A percentile compares a stretch with the other conserved stretches of the same genome.
These are phyloP conservation scores for Pterocarpus santalinus DNA, from an alignment of 306 rosid genomes.

Conservation along the genomic window DNA sequence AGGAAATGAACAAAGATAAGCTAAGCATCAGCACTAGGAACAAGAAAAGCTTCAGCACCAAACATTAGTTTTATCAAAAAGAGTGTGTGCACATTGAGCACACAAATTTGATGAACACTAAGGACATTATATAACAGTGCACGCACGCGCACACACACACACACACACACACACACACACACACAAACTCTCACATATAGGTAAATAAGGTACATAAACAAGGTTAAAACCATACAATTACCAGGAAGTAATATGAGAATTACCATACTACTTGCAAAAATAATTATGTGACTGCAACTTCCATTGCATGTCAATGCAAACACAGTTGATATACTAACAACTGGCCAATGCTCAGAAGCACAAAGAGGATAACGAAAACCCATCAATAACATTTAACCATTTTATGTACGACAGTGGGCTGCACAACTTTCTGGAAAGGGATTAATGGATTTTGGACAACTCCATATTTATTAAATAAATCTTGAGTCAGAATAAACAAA, in stretches of 20 bases:
- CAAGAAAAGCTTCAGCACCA: background rate
- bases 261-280: background rate
- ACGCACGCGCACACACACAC: background rate
- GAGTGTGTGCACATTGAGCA: constrained; percentile 6
- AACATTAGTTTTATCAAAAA: constrained; percentile 6
- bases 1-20: background rate
- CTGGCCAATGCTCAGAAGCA: background rate
- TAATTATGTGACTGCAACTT: background rate
- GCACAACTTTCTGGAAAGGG: constrained; percentile 13
- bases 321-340: background rate
- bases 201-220: background rate
- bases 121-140: background rate
- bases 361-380: background rate
- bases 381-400: background rate
- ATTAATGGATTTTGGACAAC: constrained; percentile 9
- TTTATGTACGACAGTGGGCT: background rate
- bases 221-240: background rate
- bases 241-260: background rate
- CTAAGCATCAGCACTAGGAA: background rate
- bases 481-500: background rate
- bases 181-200: no score
- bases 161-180: no score
- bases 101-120: background rate
- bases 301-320: background rate
- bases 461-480: constrained; percentile 5